Evolutionary conservation across 352 stramenopile genomes (phyloP), one percentile per base, ranked within the genome.

Genomic region (Globisporangium canariense): DNA sequence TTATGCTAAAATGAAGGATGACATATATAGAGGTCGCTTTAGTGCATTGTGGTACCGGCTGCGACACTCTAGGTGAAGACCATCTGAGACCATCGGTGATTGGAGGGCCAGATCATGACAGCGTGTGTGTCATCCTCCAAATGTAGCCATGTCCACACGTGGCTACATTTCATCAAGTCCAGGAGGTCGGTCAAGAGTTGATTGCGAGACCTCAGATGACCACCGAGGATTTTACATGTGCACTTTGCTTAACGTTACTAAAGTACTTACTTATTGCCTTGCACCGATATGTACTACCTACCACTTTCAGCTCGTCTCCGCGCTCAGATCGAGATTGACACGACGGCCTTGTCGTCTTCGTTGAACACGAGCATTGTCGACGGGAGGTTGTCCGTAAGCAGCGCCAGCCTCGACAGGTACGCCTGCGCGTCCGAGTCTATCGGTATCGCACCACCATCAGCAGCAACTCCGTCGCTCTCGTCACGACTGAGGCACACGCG

Each of bases 341-440:
- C 70, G 20, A 86, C 70, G 0, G 70, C 66, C 22, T 58, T 62
- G 55, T 73, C 77, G 51, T 83, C 75, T 14, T 83, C 77, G 32
- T 76, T 73, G 53, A 78, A 83, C 28, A 83, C 71, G n/a, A 86
- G 73, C 70, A 86, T 69, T 5, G 73, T 81, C 38, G 77, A 81
- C 41, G 77, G 77, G 45, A 85, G 62, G 43, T 81, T 76, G 56
- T 67, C 69, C 9, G 77, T 83, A 4, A 85, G 62, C 57, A 73
- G 56, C 62, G 75, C 67, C 25, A 85, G 60, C 62, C 76, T 75
- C 28, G 53, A 20, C 16, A 77, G 34, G 56, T 81, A 85, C 22
- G 64, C 49, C 5, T 43, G 43, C 0, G 64, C 62, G 1, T 58
- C 36, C 8, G 38, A 18, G 14, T 57, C 34, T 18, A 50, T 45